phyloP scores from a whole-genome alignment of 2,329 filamentous ascomycete genomes.

The Fusarium sp. region DNA sequence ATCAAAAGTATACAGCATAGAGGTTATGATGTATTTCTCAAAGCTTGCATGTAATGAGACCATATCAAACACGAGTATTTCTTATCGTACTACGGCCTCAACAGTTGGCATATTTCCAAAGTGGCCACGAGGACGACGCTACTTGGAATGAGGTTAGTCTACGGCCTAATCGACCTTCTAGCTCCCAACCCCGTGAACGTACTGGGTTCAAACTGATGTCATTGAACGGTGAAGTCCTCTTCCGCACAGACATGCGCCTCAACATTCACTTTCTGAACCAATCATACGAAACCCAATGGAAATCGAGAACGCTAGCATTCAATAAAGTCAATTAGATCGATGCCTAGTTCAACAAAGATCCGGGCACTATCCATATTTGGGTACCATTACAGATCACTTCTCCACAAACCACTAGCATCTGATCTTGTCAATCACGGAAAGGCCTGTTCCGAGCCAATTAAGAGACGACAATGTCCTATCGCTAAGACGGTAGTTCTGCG shows the following conservation, averaged over 20 bases:
- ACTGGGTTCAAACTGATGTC: background rate
- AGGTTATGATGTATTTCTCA: too few species aligned
- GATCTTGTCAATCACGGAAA: too few species aligned
- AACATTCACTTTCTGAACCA: background rate
- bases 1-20: too few species aligned
- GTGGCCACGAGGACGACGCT: background rate
- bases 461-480: accelerated
- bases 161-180: background rate
- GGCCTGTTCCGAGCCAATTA: background rate
- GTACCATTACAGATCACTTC: background rate
- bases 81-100: too few species aligned
- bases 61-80: too few species aligned
- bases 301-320: background rate
- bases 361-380: background rate
- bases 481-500: background rate
- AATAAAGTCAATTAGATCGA: background rate
- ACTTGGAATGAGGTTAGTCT: background rate
- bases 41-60: too few species aligned
- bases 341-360: background rate
- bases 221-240: background rate
- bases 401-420: background rate
- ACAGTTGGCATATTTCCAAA: background rate
- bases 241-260: background rate
- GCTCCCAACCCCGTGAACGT: background rate
- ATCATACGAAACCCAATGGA: background rate